A percentile compares a stretch with the other conserved stretches of the same genome.
Conservation (phyloP, 2,329 filamentous ascomycete species). For the Phaeophleospora eucalypticola region DNA sequence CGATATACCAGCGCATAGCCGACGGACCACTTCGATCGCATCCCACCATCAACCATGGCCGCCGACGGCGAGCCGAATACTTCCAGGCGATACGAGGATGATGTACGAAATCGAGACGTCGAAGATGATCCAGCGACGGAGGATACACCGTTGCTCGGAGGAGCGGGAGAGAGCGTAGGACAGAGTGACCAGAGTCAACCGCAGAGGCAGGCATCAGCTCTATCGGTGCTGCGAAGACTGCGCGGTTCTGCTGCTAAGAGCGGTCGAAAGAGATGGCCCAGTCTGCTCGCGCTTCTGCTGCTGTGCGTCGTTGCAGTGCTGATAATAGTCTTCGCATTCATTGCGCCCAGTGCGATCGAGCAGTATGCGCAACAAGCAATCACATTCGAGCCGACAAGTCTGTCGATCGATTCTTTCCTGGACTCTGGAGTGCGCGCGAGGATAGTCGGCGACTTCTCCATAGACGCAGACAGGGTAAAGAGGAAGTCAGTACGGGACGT, state of each 20-base stretch:
- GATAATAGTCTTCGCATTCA: slow-evolving; percentile 75
- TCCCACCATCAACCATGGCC: slow-evolving; percentile 7
- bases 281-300: slow-evolving; percentile 65
- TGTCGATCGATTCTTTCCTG: slow-evolving; percentile 84
- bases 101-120: slow-evolving; percentile 6
- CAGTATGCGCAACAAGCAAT: slow-evolving; percentile 81
- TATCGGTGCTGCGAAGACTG: slow-evolving; percentile 15
- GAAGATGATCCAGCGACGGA: slow-evolving; percentile 11
- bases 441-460: slow-evolving; percentile 73
- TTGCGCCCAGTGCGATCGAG: slow-evolving; percentile 74
- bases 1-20: neutral
- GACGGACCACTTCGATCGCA: neutral
- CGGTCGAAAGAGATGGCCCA: slow-evolving; percentile 63
- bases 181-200: slow-evolving; percentile 22
- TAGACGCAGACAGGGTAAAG: slow-evolving; percentile 73
- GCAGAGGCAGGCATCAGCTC: slow-evolving; percentile 21
- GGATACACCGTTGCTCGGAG: slow-evolving; percentile 13
- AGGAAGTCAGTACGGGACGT: slow-evolving; percentile 69
- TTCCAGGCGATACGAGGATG: slow-evolving; percentile 8
- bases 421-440: slow-evolving; percentile 71
- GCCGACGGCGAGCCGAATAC: slow-evolving; percentile 6
- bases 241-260: slow-evolving; percentile 27
- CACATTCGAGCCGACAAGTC: slow-evolving; percentile 74
- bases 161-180: slow-evolving; percentile 6
- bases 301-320: slow-evolving; percentile 60